A percentile compares a stretch with the other conserved stretches of the same genome.
phyloP scores from a whole-genome alignment of 352 stramenopile genomes.

The Phytophthora brassicae region DNA sequence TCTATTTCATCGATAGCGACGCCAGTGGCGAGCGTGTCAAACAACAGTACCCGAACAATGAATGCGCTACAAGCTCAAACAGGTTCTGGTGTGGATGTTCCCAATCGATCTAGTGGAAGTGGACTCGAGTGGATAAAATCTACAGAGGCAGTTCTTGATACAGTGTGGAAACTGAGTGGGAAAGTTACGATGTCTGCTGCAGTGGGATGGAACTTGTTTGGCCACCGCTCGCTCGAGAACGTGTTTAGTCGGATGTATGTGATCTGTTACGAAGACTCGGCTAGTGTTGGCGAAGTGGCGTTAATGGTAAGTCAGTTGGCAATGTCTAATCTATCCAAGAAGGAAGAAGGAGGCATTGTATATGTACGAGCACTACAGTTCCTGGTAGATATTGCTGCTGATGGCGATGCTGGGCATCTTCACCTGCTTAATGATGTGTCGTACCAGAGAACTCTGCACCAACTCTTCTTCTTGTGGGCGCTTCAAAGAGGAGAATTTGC shows the following conservation, averaged over 20 bases:
- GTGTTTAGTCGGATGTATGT: slow-evolving; percentile 56
- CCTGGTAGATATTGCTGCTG: slow-evolving; percentile 28
- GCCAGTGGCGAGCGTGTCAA: slow-evolving; percentile 17
- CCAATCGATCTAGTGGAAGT: slow-evolving; percentile 4
- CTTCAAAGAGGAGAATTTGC: slow-evolving; percentile 45
- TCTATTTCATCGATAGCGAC: slow-evolving; percentile 30
- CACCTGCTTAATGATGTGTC: slow-evolving; percentile 39
- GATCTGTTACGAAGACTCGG: slow-evolving; percentile 55
- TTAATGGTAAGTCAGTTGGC: slow-evolving; percentile 56
- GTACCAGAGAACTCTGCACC: slow-evolving; percentile 52
- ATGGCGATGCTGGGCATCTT: not conserved
- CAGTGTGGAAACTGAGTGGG: slow-evolving; percentile 66
- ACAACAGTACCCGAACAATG: slow-evolving; percentile 23
- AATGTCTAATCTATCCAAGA: slow-evolving; percentile 21
- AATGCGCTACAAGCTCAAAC: slow-evolving; percentile 33
- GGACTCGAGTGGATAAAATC: slow-evolving; percentile 64
- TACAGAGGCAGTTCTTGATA: slow-evolving; percentile 56
- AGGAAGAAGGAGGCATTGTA: slow-evolving; percentile 13
- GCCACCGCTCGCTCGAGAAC: slow-evolving; percentile 44
- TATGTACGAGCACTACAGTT: slow-evolving; percentile 41
- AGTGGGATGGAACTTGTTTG: slow-evolving; percentile 54
- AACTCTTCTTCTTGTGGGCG: slow-evolving; percentile 57
- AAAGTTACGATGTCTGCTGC: slow-evolving; percentile 51
- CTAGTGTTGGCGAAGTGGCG: slow-evolving; percentile 50
- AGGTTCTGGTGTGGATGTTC: slow-evolving; percentile 14